phyloP scores from a whole-genome alignment of 768 basidiomycete species.

The Agaricus subrufescens region DNA sequence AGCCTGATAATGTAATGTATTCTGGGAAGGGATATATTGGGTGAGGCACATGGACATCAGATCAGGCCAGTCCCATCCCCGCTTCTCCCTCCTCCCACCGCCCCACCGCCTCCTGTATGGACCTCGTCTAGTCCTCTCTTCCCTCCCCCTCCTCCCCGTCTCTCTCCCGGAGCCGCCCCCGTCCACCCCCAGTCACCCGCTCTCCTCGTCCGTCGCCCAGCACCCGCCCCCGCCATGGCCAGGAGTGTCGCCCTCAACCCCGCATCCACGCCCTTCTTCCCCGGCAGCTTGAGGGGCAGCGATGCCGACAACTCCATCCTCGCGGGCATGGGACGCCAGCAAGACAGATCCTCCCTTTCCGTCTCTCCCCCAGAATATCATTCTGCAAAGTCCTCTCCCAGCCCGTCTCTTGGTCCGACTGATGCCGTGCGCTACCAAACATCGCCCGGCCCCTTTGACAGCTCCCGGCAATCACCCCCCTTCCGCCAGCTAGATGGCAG shows the following conservation, averaged over 20 bases:
- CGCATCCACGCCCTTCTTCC: constrained; percentile 82
- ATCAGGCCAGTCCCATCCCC: constrained; percentile 6
- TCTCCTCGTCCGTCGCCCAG: constrained; percentile 30
- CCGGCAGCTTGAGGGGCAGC: constrained; percentile 53
- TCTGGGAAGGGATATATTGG: constrained; percentile 5
- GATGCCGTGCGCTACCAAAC: constrained; percentile 30
- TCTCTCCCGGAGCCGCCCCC: constrained; percentile 3
- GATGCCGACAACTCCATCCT: constrained; percentile 50
- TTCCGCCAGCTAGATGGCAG: constrained; percentile 41
- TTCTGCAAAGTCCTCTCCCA: constrained; percentile 67
- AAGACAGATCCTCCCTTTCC: constrained; percentile 49
- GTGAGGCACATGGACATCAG: constrained; percentile 2
- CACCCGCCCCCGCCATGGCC: constrained; percentile 48
- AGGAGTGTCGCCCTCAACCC: constrained; percentile 77
- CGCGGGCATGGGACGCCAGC: constrained; percentile 41
- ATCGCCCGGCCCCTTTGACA: constrained; percentile 31
- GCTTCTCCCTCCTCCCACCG: constrained; percentile 6
- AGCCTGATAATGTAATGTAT: constrained; percentile 7
- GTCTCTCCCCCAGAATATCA: constrained; percentile 55
- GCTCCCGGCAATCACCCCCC: constrained; percentile 40
- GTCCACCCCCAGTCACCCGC: constrained; percentile 17
- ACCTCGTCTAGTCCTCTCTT: constrained; percentile 29
- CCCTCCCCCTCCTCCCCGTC: background rate
- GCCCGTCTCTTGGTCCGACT: constrained; percentile 41
- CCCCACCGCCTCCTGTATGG: constrained; percentile 32